Evolutionary conservation across 768 basidiomycete genomes (phyloP).

Genomic region (Pleurotus giganteus): DNA sequence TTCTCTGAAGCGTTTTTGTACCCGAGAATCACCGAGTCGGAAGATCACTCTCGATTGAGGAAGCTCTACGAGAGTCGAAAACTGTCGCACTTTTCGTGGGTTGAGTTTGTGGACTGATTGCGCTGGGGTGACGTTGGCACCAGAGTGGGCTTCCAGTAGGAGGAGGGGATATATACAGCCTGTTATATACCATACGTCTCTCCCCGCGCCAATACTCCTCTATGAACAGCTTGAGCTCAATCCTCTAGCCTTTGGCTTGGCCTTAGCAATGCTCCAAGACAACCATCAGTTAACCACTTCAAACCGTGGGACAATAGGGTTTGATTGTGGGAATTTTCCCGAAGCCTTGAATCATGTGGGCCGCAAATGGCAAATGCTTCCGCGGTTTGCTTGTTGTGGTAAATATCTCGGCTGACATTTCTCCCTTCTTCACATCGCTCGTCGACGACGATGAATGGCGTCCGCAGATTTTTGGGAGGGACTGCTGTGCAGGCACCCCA

Average conservation of each 20-base stretch:
- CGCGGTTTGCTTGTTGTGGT: not conserved
- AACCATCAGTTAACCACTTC: too few relatives aligned
- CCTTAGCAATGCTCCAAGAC: too few relatives aligned
- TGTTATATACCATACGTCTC: too few relatives aligned
- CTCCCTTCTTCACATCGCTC: not conserved
- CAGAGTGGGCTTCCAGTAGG: too few relatives aligned
- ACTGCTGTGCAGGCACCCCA: constrained; percentile 27
- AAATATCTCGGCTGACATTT: not conserved
- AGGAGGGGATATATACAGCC: too few relatives aligned
- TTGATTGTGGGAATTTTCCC: not conserved
- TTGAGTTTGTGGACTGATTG: too few relatives aligned
- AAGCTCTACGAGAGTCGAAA: not conserved
- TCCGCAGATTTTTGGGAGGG: constrained; percentile 60
- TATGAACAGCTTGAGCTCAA: too few relatives aligned
- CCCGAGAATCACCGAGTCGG: too few relatives aligned
- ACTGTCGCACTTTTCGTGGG: not conserved
- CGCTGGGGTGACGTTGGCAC: too few relatives aligned
- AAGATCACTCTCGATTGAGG: not conserved
- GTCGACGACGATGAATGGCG: constrained; percentile 58
- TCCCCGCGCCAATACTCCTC: too few relatives aligned
- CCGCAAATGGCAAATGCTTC: constrained; percentile 1
- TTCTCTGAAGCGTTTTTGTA: not conserved
- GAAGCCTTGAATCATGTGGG: not conserved
- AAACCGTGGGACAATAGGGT: too few relatives aligned
- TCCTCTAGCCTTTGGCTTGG: too few relatives aligned